Conservation (phyloP, 2,329 filamentous ascomycete species). For the Dothidotthia symphoricarpi region DNA sequence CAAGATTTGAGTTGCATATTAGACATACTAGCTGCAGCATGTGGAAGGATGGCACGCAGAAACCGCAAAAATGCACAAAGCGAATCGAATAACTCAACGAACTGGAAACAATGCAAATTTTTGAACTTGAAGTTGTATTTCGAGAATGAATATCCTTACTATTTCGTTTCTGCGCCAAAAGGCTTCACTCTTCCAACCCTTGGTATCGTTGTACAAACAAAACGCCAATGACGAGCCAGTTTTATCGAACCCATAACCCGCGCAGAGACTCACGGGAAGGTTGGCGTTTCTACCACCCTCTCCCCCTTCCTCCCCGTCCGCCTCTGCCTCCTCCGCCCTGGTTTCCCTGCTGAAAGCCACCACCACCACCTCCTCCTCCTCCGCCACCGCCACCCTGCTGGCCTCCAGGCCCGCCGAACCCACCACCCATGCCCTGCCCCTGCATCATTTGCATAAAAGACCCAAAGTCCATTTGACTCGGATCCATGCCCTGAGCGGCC, state of each 20-base stretch:
- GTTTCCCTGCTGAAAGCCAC: conserved; percentile 30
- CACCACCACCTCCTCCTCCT: conserved; percentile 26
- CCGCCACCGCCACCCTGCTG: conserved; percentile 29
- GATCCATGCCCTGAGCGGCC: conserved; percentile 49
- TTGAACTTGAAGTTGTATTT: too few relatives aligned
- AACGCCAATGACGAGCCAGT: conserved; percentile 18
- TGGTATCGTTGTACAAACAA: conserved; percentile 22
- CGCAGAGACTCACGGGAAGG: too few relatives aligned
- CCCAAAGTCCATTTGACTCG: conserved; percentile 36
- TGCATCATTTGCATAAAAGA: conserved; percentile 39
- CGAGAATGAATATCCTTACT: not conserved
- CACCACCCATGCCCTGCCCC: conserved; percentile 27
- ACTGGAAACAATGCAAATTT: not conserved
- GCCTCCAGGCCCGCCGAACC: conserved; percentile 19
- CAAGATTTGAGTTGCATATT: too few relatives aligned
- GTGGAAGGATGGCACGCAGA: too few relatives aligned
- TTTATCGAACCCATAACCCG: too few relatives aligned
- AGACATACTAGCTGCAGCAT: too few relatives aligned
- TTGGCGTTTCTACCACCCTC: conserved; percentile 29
- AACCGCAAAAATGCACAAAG: too few relatives aligned
- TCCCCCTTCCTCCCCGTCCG: conserved; percentile 17
- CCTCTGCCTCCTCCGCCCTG: conserved; percentile 31
- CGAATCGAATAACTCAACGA: too few relatives aligned
- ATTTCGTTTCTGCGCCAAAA: conserved; percentile 3
- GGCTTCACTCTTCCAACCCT: conserved; percentile 7